Evolutionary conservation across 306 rosid genomes (phyloP).

Genomic region (Cucumis sativus): DNA sequence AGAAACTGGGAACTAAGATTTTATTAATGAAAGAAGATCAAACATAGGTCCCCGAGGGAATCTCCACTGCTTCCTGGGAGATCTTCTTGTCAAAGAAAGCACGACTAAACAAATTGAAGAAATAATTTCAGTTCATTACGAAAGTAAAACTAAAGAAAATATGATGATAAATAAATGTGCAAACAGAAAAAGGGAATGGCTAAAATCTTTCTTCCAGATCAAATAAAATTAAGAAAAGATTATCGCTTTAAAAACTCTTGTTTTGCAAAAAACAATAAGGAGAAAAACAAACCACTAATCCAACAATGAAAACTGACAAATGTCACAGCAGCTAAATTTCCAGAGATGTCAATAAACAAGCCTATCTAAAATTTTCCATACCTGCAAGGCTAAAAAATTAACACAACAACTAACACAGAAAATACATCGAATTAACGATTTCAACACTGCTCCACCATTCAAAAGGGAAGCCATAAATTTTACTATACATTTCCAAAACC

Average conservation of each 20-base stretch:
- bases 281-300: not conserved
- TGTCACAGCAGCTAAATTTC: not conserved
- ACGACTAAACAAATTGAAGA: constrained; percentile 17
- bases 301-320: not conserved
- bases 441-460: too few species aligned
- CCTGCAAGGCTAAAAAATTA: not conserved
- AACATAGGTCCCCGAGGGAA: constrained; percentile 39
- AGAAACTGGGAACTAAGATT: not conserved
- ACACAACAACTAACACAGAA: not conserved
- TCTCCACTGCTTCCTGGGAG: constrained; percentile 54
- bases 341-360: not conserved
- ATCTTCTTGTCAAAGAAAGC: constrained; percentile 50
- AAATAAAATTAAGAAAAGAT: not conserved
- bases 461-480: not conserved
- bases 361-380: not conserved
- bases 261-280: not conserved
- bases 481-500: not conserved
- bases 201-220: not conserved
- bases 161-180: too few species aligned
- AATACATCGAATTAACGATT: too few species aligned
- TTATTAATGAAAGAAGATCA: not conserved
- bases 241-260: not conserved
- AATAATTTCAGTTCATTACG: not conserved
- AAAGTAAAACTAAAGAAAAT: not conserved
- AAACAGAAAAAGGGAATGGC: not conserved